Base-by-base conservation (phyloP, 179 eudicot genomes). In the Spergularia azorica region DNA sequence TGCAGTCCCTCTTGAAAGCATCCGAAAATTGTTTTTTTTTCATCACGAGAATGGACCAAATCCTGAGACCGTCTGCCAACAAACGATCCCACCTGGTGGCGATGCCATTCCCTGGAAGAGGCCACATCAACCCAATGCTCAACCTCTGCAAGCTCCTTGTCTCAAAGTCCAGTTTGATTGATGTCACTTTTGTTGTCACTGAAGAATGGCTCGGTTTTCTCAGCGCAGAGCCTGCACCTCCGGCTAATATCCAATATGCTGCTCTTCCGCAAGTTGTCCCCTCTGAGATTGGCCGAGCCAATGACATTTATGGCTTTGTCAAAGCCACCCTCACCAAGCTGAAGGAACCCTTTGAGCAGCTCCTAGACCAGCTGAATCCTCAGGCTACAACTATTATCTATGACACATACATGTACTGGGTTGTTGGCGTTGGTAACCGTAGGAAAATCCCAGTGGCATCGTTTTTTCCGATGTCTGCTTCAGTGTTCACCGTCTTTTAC, bases 131-230 rank as follows among this genome's bases (percentile, higher is more conserved):
- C 81, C 91, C 95, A 0, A 77, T 89, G 90, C 82, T 92, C 64
- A 88, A 84, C 85, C 82, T 90, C 75, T 92, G 95, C 83, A 84
- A 74, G 16, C 77, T 84, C 1, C 14, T 88, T 11, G 76, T 84
- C 21, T 63, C 85, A 0, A 76, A 68, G 36, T 68, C n/a, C 41
- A 57, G 67, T 11, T 39, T 67, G 55, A 61, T 89, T 3, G 32
- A 39, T 32, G 38, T 92, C 76, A 81, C 90, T 50, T 82, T 90
- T 56, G 80, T 91, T 26, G 88, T 90, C 54, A 90, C 94, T 21
- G 84, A 90, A 57, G 97, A 91, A 72, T 91, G 97, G 97, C 87
- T 83, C 71, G 80, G 83, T 83, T 73, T 92, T 80, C 83, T 92
- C 83, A 38, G 77, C 71, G 67, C 90, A 13, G 86, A 84, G 15